These are phyloP conservation scores for Leccinum fibrillosum DNA, from an alignment of 768 basidiomycete species.

Conservation along the genomic window DNA sequence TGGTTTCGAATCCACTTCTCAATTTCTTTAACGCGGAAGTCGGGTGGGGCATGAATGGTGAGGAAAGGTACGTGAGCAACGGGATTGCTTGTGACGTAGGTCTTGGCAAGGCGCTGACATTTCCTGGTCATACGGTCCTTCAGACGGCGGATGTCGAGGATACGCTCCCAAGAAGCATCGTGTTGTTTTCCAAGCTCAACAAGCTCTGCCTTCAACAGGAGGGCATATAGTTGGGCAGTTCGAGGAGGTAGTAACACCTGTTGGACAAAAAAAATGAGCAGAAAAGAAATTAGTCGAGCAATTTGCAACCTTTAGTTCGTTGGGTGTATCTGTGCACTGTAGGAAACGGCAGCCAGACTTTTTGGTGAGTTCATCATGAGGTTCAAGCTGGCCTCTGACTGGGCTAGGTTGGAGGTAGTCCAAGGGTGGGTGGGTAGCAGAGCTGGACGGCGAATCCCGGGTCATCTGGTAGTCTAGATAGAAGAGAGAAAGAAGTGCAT, in stretches of 20 bases:
- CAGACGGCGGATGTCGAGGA: constrained; percentile 70
- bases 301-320: constrained; percentile 64
- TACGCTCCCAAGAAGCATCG: constrained; percentile 60
- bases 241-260: constrained; percentile 69
- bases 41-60: constrained; percentile 63
- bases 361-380: constrained; percentile 47
- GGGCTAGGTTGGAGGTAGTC: constrained; percentile 63
- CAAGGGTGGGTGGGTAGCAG: constrained; percentile 32
- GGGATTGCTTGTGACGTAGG: constrained; percentile 37
- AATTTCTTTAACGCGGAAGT: constrained; percentile 77
- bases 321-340: constrained; percentile 72
- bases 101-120: constrained; percentile 60
- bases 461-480: constrained; percentile 19
- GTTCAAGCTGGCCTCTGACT: constrained; percentile 72
- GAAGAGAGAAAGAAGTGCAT: constrained; percentile 5
- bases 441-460: constrained; percentile 22
- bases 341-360: constrained; percentile 67
- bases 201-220: constrained; percentile 60
- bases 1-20: constrained; percentile 71
- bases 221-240: constrained; percentile 62
- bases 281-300: neutral
- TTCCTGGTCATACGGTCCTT: constrained; percentile 84
- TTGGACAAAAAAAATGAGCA: constrained; percentile 7
- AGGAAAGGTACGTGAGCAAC: constrained; percentile 50
- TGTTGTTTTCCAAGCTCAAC: constrained; percentile 58